phyloP scores from a whole-genome alignment of 371 early-diverging fungal genomes.

The Mortierella sp. region DNA sequence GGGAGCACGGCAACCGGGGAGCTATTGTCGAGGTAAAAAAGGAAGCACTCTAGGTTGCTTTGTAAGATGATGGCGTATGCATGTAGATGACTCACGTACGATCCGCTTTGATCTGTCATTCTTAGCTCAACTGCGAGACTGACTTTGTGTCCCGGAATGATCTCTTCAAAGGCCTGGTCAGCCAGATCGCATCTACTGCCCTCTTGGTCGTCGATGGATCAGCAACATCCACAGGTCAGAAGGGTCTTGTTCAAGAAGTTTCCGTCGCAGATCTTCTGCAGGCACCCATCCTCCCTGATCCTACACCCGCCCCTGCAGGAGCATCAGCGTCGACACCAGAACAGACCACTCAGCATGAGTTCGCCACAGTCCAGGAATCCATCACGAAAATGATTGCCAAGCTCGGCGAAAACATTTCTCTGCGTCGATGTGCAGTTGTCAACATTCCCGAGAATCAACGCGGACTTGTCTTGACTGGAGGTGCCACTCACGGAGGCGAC shows the following conservation, averaged over 20 bases:
- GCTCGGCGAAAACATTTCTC: constrained; percentile 87
- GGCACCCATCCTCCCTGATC: constrained; percentile 70
- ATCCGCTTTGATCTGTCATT: constrained; percentile 4
- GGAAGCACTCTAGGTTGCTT: background rate
- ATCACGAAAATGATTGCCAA: constrained; percentile 84
- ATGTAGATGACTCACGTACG: background rate
- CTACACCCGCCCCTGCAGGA: constrained; percentile 52
- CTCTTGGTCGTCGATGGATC: constrained; percentile 60
- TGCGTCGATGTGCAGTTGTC: constrained; percentile 78
- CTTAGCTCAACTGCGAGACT: constrained; percentile 91
- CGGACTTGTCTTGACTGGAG: constrained; percentile 60
- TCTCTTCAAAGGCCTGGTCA: constrained; percentile 83
- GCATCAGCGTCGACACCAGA: constrained; percentile 8
- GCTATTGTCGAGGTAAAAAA: constrained; percentile 74
- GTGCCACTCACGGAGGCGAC: constrained; percentile 80
- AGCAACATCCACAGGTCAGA: constrained; percentile 22
- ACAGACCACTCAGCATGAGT: constrained; percentile 15
- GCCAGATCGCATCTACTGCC: constrained; percentile 76
- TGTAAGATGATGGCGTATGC: background rate
- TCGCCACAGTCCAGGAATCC: constrained; percentile 69
- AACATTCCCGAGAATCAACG: constrained; percentile 41
- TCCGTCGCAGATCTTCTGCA: constrained; percentile 57
- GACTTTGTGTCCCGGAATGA: constrained; percentile 93
- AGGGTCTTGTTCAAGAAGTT: constrained; percentile 58
- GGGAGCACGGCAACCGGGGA: constrained; percentile 57